These are phyloP conservation scores for Populus alba DNA, from an alignment of 345 rosid species.

Conservation along the genomic window DNA sequence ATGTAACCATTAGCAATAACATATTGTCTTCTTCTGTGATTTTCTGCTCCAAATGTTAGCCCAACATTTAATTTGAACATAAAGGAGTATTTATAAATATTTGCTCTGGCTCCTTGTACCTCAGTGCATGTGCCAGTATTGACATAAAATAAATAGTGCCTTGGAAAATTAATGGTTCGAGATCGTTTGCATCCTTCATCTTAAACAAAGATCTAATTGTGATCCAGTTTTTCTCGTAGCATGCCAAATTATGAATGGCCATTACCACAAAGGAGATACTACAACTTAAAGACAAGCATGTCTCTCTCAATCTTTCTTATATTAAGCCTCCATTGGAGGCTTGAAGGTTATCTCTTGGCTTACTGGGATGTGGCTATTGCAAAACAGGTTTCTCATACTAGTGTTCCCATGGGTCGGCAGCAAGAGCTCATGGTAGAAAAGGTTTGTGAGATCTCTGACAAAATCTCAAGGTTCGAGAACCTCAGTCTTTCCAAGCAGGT, in stretches of 20 bases:
- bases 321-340: background rate
- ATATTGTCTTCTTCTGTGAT: background rate
- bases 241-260: background rate
- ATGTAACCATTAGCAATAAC: background rate
- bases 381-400: background rate
- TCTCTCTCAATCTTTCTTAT: background rate
- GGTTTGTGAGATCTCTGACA: constrained; percentile 13
- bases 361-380: background rate
- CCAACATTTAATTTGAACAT: too few species aligned
- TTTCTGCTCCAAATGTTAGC: background rate
- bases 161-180: too few species aligned
- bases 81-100: too few species aligned
- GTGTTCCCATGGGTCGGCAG: constrained; percentile 13
- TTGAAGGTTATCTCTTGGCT: background rate
- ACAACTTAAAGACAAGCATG: too few species aligned
- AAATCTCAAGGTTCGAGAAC: constrained; percentile 6
- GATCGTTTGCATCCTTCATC: background rate
- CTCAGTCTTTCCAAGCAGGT: constrained; percentile 16
- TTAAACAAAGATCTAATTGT: background rate
- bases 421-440: constrained; percentile 5
- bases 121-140: too few species aligned
- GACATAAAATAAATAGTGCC: too few species aligned
- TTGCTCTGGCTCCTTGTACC: too few species aligned
- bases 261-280: background rate
- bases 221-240: background rate